Evolutionary conservation across 1,139 yeast species (phyloP), one percentile per base, ranked within the genome.

Genomic region (Candida frijolesensis): DNA sequence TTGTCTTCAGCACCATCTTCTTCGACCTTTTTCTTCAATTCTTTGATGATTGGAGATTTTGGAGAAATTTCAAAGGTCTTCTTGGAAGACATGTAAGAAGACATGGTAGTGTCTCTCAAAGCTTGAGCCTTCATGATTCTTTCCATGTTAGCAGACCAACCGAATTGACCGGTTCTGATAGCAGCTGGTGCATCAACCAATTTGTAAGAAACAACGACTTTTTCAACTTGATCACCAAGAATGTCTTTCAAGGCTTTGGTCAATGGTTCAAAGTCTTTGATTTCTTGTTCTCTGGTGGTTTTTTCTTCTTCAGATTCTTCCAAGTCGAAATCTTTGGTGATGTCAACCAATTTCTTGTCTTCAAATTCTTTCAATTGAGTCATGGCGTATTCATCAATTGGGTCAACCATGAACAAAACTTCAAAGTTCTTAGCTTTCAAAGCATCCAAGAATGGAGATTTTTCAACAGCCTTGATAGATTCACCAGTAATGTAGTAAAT

Each of bases 121-220:
- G 99, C 99, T 83, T 94, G 99, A 58, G 99, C 99, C 84, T 94
- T 94, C 99, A 94, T 95, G 83, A 94, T 94, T 87, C 99, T 94
- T 83, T 94, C 99, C 99, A 95, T 95, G 84, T 94, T 94, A 67
- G 99, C 99, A 63, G 99, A 94, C 99, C 99, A 94, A 74, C 99
- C 99, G 75, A 94, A 94, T 82, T 94, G 99, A 66, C 97, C 98
- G 63, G 99, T 94, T 85, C 98, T 91, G 72, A 94, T 92, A 65
- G 99, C 99, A 74, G 99, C 99, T 75, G 99, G 99, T 53, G 99
- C 95, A 68, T 92, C 98, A 65, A 91, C 91, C 70, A 95, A 86
- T 80, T 90, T 91, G 82, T 92, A 95, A 60, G 99, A 92, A 62
- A 95, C 97, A 70, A 92, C 92, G 78, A 95, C 99, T 83, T 95